Evolutionary conservation across 768 basidiomycete genomes (phyloP), one percentile per base, ranked within the genome.

Genomic region (Candolleomyces aberdarensis): DNA sequence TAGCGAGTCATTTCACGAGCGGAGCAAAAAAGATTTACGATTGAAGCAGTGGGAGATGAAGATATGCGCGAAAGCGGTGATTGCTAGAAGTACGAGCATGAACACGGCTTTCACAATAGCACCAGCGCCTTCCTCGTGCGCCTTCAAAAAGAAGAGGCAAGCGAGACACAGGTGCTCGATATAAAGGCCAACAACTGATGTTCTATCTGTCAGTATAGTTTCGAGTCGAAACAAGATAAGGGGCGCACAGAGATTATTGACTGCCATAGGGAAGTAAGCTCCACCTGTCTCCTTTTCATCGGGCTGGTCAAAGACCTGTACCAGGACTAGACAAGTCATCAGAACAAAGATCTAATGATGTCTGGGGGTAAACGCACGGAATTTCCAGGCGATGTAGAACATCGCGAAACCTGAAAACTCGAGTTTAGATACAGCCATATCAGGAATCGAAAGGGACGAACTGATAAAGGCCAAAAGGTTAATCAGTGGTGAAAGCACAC

Each of bases 141-240:
- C 70, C 59, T 80, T 81, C 58, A 91, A 72, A 80, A 91, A 89
- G 76, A 90, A 88, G 10, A 90, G 76, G 17, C 84, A 86, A 6
- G 81, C 78, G 17, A 90, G 73, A 64, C 84, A 86, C 32, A 89
- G 72, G 66, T 89, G 84, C 66, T 87, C 83, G 66, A 90, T 86
- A 69, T 91, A 91, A 50, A 91, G 77, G 0, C 87, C 88, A 31
- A 86, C 83, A 65, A 89, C 74, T 86, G 66, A 57, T 54, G 49
- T 50, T 32, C 10, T 26, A 1, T 26, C 26, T 36, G 72, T 63
- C 69, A 48, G 15, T 49, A 14, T 40, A 10, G 22, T 61, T 72
- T 72, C 9, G 63, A 57, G 47, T 32, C 19, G 55, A 52, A 43
- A n/a, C 8, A 14, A 61, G 10, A 63, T 20, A 51, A n/a, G 9